These are phyloP conservation scores for Colletotrichum tamarilloi DNA, from an alignment of 2,329 filamentous ascomycete genomes.

Conservation along the genomic window DNA sequence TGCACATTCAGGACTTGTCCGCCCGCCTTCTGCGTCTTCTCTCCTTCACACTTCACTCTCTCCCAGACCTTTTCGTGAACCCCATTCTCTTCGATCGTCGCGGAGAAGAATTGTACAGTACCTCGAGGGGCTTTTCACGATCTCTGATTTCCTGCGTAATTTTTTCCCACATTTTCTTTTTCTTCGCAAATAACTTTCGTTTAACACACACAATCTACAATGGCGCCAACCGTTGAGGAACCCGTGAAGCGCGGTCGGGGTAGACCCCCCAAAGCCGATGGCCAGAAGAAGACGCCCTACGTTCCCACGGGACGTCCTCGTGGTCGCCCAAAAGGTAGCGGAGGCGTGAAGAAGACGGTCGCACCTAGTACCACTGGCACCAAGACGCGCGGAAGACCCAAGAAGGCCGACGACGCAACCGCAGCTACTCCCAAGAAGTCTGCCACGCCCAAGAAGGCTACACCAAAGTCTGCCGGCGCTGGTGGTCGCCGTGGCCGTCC, in stretches of 20 bases:
- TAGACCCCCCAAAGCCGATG: slow-evolving; percentile 52
- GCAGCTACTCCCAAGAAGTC: slow-evolving; percentile 2
- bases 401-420: slow-evolving; percentile 39
- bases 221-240: slow-evolving; percentile 36
- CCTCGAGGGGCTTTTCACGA: not conserved
- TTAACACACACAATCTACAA: slow-evolving; percentile 2
- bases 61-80: not conserved
- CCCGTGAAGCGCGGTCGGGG: slow-evolving; percentile 49
- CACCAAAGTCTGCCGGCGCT: not conserved
- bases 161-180: slow-evolving; percentile 3
- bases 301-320: slow-evolving; percentile 57
- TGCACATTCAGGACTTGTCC: not conserved
- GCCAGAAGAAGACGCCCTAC: slow-evolving; percentile 50
- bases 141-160: not conserved
- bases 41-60: not conserved
- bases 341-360: slow-evolving; percentile 43
- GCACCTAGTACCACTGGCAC: slow-evolving; percentile 29
- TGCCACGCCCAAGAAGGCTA: slow-evolving; percentile 29
- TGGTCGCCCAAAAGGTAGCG: slow-evolving; percentile 58
- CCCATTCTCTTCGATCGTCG: not conserved
- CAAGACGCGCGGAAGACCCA: slow-evolving; percentile 45
- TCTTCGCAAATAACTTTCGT: not conserved
- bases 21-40: not conserved
- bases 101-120: not conserved
- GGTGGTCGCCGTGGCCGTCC: slow-evolving; percentile 47